These are phyloP conservation scores for Auricularia sp. DNA, from an alignment of 768 basidiomycete genomes.

Conservation along the genomic window DNA sequence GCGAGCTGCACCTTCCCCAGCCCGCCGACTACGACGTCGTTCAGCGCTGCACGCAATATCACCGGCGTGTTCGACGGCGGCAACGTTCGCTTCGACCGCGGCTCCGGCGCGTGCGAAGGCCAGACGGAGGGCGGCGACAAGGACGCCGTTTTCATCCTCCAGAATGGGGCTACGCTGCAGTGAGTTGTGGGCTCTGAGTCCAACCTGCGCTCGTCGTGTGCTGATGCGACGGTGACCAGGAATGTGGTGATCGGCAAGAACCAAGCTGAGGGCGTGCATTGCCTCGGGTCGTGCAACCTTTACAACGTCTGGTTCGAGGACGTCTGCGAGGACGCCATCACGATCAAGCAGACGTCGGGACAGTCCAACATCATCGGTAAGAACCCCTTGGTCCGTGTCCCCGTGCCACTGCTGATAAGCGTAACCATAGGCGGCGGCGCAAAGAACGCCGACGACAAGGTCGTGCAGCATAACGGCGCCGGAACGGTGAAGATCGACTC, in stretches of 20 bases:
- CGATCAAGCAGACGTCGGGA: slow-evolving; percentile 21
- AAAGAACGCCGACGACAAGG: slow-evolving; percentile 7
- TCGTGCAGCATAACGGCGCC: slow-evolving; percentile 7
- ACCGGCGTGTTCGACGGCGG: slow-evolving; percentile 4
- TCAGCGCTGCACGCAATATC: background rate
- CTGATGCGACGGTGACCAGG: slow-evolving; percentile 10
- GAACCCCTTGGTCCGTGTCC: background rate
- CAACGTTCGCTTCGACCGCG: slow-evolving; percentile 19
- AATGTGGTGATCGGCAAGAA: slow-evolving; percentile 31
- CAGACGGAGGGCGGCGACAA: slow-evolving; percentile 31
- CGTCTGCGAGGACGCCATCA: slow-evolving; percentile 31
- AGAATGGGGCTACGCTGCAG: slow-evolving; percentile 28
- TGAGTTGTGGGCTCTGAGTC: background rate
- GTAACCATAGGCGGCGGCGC: slow-evolving; percentile 2
- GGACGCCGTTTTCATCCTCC: slow-evolving; percentile 31
- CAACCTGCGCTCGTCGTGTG: background rate
- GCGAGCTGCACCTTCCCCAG: slow-evolving; percentile 6
- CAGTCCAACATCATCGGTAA: slow-evolving; percentile 5
- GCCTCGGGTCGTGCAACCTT: slow-evolving; percentile 14
- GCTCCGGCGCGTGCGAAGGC: slow-evolving; percentile 28
- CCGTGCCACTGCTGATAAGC: background rate
- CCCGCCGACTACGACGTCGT: slow-evolving; percentile 2
- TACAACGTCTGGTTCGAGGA: slow-evolving; percentile 14
- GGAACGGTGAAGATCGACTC: slow-evolving; percentile 3
- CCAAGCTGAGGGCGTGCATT: slow-evolving; percentile 33